Conservation (phyloP, 257 asterid genomes). For the Salvia miltiorrhiza region DNA sequence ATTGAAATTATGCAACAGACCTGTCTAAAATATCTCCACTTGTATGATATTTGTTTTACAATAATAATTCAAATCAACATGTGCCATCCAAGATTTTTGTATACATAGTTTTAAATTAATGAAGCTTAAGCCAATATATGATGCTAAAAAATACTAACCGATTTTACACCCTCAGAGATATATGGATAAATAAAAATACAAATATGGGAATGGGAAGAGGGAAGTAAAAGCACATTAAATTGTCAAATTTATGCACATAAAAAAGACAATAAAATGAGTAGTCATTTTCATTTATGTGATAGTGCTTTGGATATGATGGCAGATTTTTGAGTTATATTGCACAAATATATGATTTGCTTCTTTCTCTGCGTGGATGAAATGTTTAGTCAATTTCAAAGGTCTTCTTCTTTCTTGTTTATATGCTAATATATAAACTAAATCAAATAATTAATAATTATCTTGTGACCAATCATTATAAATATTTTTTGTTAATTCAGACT, state of each 20-base stretch:
- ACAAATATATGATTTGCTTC: neutral
- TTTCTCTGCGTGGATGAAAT: neutral
- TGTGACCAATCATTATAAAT: neutral
- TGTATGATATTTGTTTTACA: neutral
- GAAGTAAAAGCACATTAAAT: neutral
- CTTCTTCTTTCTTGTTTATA: neutral
- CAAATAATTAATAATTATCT: neutral
- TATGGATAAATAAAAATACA: neutral
- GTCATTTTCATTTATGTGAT: constrained; percentile 21
- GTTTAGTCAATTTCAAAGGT: constrained; percentile 14
- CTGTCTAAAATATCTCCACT: neutral
- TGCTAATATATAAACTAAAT: neutral
- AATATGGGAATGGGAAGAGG: neutral
- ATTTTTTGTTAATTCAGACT: neutral
- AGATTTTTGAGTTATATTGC: neutral
- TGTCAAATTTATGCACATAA: constrained; percentile 5
- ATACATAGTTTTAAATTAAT: too few species aligned
- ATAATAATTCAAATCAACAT: neutral
- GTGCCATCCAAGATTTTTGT: too few species aligned
- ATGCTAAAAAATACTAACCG: neutral
- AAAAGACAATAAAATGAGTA: constrained; percentile 5
- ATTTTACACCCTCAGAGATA: neutral
- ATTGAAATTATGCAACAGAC: neutral
- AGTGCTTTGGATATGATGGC: constrained; percentile 6
- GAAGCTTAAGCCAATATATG: neutral